Evolutionary conservation across 495 filamentous ascomycete species (phyloP).

Genomic region (Emericellopsis terricola): DNA sequence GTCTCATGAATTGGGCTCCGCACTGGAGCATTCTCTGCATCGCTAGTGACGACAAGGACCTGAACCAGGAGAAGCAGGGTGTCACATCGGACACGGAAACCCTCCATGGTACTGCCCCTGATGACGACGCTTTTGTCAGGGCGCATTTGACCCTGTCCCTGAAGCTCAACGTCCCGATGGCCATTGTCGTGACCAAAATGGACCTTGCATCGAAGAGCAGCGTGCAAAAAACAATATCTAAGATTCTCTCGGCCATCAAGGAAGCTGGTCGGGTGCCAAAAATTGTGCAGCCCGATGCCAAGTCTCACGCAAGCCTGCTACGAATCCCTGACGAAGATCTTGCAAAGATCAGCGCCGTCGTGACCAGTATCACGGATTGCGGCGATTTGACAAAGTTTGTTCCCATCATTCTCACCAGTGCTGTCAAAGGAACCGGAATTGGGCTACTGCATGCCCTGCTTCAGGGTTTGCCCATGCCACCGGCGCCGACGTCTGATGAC

Average conservation of each 20-base stretch:
- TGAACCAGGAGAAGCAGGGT: slow-evolving; percentile 12
- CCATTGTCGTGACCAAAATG: slow-evolving; percentile 77
- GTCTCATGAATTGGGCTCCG: slow-evolving; percentile 87
- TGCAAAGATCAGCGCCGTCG: slow-evolving; percentile 29
- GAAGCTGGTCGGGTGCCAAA: slow-evolving; percentile 49
- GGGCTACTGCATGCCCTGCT: slow-evolving; percentile 68
- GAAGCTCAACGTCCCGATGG: slow-evolving; percentile 52
- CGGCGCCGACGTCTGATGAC: slow-evolving; percentile 26
- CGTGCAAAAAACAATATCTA: slow-evolving; percentile 48
- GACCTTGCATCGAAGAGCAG: slow-evolving; percentile 62
- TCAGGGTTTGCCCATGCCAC: slow-evolving; percentile 54
- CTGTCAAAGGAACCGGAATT: slow-evolving; percentile 70
- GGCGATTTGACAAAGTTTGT: slow-evolving; percentile 37
- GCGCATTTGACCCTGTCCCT: slow-evolving; percentile 80
- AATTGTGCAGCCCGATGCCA: slow-evolving; percentile 37
- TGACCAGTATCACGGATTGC: slow-evolving; percentile 24
- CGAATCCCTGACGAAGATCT: slow-evolving; percentile 24
- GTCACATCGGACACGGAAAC: slow-evolving; percentile 27
- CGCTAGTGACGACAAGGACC: slow-evolving; percentile 54
- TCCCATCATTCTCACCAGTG: slow-evolving; percentile 77
- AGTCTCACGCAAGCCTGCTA: slow-evolving; percentile 12
- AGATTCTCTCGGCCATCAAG: slow-evolving; percentile 64
- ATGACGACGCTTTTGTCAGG: slow-evolving; percentile 44
- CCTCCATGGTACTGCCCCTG: slow-evolving; percentile 25
- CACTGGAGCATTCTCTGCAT: slow-evolving; percentile 86